Conservation (phyloP, 306 rosid genomes). For the Parietaria judaica region DNA sequence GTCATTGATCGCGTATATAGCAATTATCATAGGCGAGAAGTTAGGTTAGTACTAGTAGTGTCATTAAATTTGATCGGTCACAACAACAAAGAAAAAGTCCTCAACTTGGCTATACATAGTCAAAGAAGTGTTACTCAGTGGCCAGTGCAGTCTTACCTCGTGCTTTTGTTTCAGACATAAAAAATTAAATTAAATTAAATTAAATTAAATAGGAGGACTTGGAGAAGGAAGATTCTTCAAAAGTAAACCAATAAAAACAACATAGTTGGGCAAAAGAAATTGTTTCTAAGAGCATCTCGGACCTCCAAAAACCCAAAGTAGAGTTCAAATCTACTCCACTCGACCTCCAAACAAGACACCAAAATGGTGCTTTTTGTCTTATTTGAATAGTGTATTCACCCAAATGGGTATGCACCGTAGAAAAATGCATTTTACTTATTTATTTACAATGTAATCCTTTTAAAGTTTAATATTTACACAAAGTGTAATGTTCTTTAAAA, state of each 20-base stretch:
- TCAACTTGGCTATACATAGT: conserved; percentile 4
- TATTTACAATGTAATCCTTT: too few relatives aligned
- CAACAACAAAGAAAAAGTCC: background rate
- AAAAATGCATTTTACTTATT: too few relatives aligned
- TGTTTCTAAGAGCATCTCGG: conserved; percentile 17
- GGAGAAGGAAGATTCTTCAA: conserved; percentile 4
- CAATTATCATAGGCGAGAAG: background rate
- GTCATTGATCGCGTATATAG: background rate
- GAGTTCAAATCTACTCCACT: too few relatives aligned
- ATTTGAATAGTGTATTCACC: too few relatives aligned
- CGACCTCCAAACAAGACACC: too few relatives aligned
- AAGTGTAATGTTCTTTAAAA: too few relatives aligned
- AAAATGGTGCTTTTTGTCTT: too few relatives aligned
- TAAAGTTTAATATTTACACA: too few relatives aligned
- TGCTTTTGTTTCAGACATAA: background rate
- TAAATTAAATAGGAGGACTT: background rate
- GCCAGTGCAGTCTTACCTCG: conserved; percentile 5
- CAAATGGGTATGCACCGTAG: too few relatives aligned
- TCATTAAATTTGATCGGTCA: background rate
- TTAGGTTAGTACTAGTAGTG: background rate
- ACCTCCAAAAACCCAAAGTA: too few relatives aligned
- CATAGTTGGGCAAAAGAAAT: conserved; percentile 17
- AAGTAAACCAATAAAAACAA: conserved; percentile 3
- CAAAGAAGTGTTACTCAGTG: background rate
- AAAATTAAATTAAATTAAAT: background rate